Evolutionary conservation across 2,329 filamentous ascomycete genomes (phyloP).

Genomic region (Didymella sp.): DNA sequence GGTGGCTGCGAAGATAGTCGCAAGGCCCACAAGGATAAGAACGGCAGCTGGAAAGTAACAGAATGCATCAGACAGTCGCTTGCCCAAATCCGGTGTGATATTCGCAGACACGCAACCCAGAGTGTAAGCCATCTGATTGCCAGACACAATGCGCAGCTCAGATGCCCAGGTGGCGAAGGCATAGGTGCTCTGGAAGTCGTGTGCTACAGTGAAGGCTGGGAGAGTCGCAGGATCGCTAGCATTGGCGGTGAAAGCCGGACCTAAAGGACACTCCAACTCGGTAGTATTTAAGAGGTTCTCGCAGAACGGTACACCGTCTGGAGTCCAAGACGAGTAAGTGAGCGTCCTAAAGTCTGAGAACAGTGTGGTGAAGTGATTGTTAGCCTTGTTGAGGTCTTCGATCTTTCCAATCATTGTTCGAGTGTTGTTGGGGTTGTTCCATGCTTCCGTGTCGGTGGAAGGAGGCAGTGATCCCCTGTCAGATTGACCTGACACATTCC

Average conservation of each 20-base stretch:
- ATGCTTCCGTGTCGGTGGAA: conserved; percentile 57
- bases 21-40: conserved; percentile 78
- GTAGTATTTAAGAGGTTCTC: conserved; percentile 59
- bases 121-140: conserved; percentile 66
- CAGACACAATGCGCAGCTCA: conserved; percentile 76
- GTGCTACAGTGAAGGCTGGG: conserved; percentile 74
- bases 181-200: conserved; percentile 82
- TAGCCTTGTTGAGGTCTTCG: conserved; percentile 63
- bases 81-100: conserved; percentile 82
- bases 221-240: conserved; percentile 61
- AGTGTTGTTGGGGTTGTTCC: conserved; percentile 66
- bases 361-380: conserved; percentile 74
- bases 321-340: conserved; percentile 73
- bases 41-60: conserved; percentile 80
- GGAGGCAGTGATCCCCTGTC: conserved; percentile 65
- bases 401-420: conserved; percentile 76
- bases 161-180: conserved; percentile 82
- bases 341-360: conserved; percentile 75
- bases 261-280: conserved; percentile 70
- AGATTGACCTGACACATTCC: conserved; percentile 83
- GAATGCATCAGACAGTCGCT: conserved; percentile 70
- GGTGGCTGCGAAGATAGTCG: conserved; percentile 83
- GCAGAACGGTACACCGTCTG: conserved; percentile 68
- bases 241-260: conserved; percentile 71
- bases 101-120: conserved; percentile 83